Evolutionary conservation across 768 basidiomycete genomes (phyloP).

Genomic region (Lentinula sp.): DNA sequence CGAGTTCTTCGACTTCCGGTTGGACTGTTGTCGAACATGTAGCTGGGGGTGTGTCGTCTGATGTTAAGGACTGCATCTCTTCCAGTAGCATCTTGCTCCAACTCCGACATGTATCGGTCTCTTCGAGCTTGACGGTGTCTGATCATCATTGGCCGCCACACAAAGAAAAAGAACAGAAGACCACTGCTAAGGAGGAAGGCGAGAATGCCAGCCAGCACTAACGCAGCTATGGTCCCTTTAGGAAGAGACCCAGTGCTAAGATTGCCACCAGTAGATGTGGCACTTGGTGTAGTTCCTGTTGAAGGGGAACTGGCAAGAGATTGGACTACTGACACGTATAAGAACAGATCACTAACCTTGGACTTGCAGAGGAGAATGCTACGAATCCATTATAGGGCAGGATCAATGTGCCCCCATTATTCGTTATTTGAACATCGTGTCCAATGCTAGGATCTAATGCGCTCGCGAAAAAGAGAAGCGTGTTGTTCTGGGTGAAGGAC

Average conservation of each 20-base stretch:
- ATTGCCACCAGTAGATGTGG: constrained; percentile 9
- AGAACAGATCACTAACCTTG: constrained; percentile 22
- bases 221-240: constrained; percentile 60
- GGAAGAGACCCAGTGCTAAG: constrained; percentile 15
- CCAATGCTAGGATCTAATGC: constrained; percentile 43
- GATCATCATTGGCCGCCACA: constrained; percentile 42
- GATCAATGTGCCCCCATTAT: constrained; percentile 49
- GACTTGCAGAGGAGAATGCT: constrained; percentile 28
- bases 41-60: constrained; percentile 4
- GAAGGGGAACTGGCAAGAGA: constrained; percentile 5
- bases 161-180: constrained; percentile 34
- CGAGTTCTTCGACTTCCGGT: constrained; percentile 1
- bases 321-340: not conserved
- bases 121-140: constrained; percentile 13
- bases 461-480: constrained; percentile 59
- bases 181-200: constrained; percentile 38
- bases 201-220: constrained; percentile 51
- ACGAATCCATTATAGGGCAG: constrained; percentile 45
- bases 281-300: constrained; percentile 12
- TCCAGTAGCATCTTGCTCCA: constrained; percentile 9
- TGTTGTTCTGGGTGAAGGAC: constrained; percentile 42
- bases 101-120: constrained; percentile 5
- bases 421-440: constrained; percentile 51
- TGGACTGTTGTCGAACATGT: not conserved
- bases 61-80: constrained; percentile 17